These are phyloP conservation scores for Lentinus tigrinus DNA, from an alignment of 768 basidiomycete species.

Conservation along the genomic window DNA sequence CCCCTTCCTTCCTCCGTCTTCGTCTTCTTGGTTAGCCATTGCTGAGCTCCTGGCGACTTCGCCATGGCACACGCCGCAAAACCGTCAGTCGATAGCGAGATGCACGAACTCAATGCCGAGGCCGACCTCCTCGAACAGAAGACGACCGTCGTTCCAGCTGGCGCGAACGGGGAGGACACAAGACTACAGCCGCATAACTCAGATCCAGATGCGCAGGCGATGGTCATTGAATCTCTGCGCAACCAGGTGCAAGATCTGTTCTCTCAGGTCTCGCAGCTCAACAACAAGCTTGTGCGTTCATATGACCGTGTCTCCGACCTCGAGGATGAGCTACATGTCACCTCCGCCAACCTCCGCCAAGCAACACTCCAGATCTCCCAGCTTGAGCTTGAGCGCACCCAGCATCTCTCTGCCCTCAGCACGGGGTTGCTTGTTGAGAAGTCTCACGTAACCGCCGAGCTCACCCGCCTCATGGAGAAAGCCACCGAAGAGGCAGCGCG, in stretches of 20 bases:
- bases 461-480: conserved; percentile 90
- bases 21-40: neutral
- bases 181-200: conserved; percentile 19
- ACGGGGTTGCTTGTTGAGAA: conserved; percentile 92
- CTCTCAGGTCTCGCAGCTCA: conserved; percentile 87
- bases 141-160: conserved; percentile 14
- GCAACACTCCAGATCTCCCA: conserved; percentile 69
- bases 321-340: conserved; percentile 82
- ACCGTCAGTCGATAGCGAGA: conserved; percentile 21
- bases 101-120: conserved; percentile 23
- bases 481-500: conserved; percentile 93
- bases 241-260: conserved; percentile 83
- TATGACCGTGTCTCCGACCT: conserved; percentile 92
- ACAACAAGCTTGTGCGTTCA: conserved; percentile 87
- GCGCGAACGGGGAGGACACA: conserved; percentile 18
- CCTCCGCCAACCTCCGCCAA: conserved; percentile 55
- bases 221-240: conserved; percentile 80
- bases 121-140: conserved; percentile 23
- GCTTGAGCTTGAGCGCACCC: conserved; percentile 80
- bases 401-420: conserved; percentile 87
- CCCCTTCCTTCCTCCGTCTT: neutral
- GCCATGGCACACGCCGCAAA: conserved; percentile 15
- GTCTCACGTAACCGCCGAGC: conserved; percentile 84
- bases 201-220: conserved; percentile 69
- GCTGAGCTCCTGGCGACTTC: neutral